A percentile compares a stretch with the other conserved stretches of the same genome.
Evolutionary conservation across 2,329 filamentous ascomycete genomes (phyloP).

Genomic region (Fusarium neocosmosporiellum): DNA sequence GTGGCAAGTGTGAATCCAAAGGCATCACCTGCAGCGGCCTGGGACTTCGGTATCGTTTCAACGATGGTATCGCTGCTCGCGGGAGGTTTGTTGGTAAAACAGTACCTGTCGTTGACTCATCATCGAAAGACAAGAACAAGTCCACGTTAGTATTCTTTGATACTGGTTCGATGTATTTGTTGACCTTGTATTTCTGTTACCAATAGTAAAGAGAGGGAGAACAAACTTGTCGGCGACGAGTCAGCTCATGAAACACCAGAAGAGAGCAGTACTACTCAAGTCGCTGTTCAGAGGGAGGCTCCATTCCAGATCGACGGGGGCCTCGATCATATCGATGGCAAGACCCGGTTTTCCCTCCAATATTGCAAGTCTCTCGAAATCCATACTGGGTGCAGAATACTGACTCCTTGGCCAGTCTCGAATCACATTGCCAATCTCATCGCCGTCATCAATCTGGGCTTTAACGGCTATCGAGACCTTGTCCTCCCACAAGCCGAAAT

Average conservation of each 20-base stretch:
- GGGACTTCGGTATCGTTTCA: slow-evolving; percentile 38
- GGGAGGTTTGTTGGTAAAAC: slow-evolving; percentile 36
- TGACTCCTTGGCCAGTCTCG: slow-evolving; percentile 20
- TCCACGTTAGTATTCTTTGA: background rate
- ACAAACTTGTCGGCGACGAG: background rate
- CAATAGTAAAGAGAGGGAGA: background rate
- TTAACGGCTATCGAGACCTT: slow-evolving; percentile 37
- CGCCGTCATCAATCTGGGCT: slow-evolving; percentile 38
- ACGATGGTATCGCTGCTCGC: slow-evolving; percentile 36
- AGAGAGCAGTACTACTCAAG: background rate
- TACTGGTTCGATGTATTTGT: background rate
- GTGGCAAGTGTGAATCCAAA: slow-evolving; percentile 36
- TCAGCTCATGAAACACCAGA: background rate
- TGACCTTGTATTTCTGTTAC: background rate
- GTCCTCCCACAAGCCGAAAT: slow-evolving; percentile 34
- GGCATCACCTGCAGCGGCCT: slow-evolving; percentile 36
- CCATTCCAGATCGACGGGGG: background rate
- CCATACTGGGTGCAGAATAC: accelerated
- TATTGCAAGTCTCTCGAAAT: slow-evolving; percentile 20
- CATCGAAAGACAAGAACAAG: background rate
- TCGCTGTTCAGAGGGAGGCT: background rate
- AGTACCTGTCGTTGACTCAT: slow-evolving; percentile 11
- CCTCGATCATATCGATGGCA: slow-evolving; percentile 31
- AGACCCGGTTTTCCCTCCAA: slow-evolving; percentile 33
- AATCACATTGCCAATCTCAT: slow-evolving; percentile 39